Percentiles rank a stretch among this genome's conserved stretches.
These are phyloP conservation scores for Penicillium concentricum DNA, from an alignment of 2,329 filamentous ascomycete genomes.

Conservation along the genomic window DNA sequence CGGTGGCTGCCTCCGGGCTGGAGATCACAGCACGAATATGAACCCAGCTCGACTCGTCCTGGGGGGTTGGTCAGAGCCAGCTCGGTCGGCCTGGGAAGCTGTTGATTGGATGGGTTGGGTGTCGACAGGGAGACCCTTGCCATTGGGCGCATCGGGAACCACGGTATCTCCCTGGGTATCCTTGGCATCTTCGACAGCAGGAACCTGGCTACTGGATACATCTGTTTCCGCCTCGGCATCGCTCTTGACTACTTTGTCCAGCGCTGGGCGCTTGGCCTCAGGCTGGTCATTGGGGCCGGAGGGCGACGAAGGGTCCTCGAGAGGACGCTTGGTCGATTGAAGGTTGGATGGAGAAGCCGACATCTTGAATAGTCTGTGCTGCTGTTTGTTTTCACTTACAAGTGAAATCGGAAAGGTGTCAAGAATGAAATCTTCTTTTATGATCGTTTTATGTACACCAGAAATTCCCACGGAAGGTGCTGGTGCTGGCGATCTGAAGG, in stretches of 20 bases:
- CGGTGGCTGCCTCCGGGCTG: slow-evolving; percentile 93
- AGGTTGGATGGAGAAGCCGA: slow-evolving; percentile 61
- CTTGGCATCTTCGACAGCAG: slow-evolving; percentile 20
- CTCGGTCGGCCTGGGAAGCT: slow-evolving; percentile 53
- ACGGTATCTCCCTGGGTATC: slow-evolving; percentile 64
- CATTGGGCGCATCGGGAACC: slow-evolving; percentile 62
- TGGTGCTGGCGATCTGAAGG: slow-evolving; percentile 62
- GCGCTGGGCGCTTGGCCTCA: slow-evolving; percentile 91
- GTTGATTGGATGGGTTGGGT: slow-evolving; percentile 61
- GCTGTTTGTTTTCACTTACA: slow-evolving; percentile 39
- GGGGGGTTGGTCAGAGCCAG: slow-evolving; percentile 51
- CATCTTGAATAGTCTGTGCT: slow-evolving; percentile 56
- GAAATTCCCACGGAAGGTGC: slow-evolving; percentile 87
- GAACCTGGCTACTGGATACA: slow-evolving; percentile 25
- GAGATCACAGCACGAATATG: slow-evolving; percentile 97
- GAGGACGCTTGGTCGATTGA: slow-evolving; percentile 73
- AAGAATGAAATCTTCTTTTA: slow-evolving; percentile 52
- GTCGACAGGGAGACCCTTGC: slow-evolving; percentile 51
- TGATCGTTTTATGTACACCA: slow-evolving; percentile 74
- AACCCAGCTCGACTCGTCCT: slow-evolving; percentile 95
- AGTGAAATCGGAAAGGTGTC: slow-evolving; percentile 48
- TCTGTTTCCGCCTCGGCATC: slow-evolving; percentile 43
- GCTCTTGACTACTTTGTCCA: slow-evolving; percentile 84
- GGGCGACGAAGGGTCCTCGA: slow-evolving; percentile 95
- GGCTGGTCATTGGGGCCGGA: slow-evolving; percentile 89